These are phyloP conservation scores for Durotheca rogersii DNA, from an alignment of 495 filamentous ascomycete species.

Conservation along the genomic window DNA sequence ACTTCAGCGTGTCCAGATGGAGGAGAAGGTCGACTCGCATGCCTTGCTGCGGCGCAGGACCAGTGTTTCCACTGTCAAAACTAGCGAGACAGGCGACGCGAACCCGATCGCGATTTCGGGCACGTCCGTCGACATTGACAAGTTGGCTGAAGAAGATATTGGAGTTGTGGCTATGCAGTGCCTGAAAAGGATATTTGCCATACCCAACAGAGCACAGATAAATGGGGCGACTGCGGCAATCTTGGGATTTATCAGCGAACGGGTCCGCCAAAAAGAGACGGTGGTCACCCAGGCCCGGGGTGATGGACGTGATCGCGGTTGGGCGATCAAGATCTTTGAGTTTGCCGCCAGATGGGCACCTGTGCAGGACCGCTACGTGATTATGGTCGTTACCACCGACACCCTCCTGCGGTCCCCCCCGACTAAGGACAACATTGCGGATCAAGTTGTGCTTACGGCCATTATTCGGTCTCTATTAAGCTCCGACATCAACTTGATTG, in stretches of 20 bases:
- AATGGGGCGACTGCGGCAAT: slow-evolving; percentile 68
- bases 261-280: slow-evolving; percentile 52
- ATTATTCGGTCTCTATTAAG: slow-evolving; percentile 78
- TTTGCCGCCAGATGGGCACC: slow-evolving; percentile 80
- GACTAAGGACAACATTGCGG: slow-evolving; percentile 63
- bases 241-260: slow-evolving; percentile 67
- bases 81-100: slow-evolving; percentile 63
- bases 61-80: slow-evolving; percentile 76
- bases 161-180: slow-evolving; percentile 78
- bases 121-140: slow-evolving; percentile 79
- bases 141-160: slow-evolving; percentile 82
- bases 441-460: slow-evolving; percentile 69
- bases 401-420: slow-evolving; percentile 63
- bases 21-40: slow-evolving; percentile 67
- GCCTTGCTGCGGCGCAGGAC: slow-evolving; percentile 60
- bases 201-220: slow-evolving; percentile 73
- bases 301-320: slow-evolving; percentile 53
- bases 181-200: slow-evolving; percentile 74
- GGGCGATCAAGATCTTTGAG: slow-evolving; percentile 78
- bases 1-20: slow-evolving; percentile 58
- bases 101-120: slow-evolving; percentile 71
- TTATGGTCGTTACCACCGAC: slow-evolving; percentile 78
- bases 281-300: slow-evolving; percentile 38
- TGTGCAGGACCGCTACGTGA: slow-evolving; percentile 87
- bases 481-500: slow-evolving; percentile 88